Conservation (phyloP, 352 stramenopile genomes). For the Bremia lactucae region DNA sequence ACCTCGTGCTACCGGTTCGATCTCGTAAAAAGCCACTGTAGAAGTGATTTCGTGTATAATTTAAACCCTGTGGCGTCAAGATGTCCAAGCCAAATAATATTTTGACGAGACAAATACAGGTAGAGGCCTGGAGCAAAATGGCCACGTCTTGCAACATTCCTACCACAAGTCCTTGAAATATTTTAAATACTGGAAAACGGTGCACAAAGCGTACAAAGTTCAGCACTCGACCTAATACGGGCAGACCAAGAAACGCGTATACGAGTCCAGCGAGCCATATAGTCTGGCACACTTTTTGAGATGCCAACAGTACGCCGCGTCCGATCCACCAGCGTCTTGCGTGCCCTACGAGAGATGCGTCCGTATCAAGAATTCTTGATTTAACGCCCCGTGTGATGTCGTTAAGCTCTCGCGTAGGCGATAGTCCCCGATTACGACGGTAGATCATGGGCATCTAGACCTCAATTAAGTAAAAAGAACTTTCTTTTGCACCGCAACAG, state of each 20-base stretch:
- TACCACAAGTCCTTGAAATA: constrained; percentile 35
- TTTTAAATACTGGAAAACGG: constrained; percentile 32
- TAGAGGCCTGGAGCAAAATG: constrained; percentile 51
- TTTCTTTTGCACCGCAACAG: not conserved
- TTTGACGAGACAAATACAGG: constrained; percentile 59
- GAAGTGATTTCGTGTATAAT: constrained; percentile 15
- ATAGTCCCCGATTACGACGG: constrained; percentile 35
- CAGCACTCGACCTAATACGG: constrained; percentile 46
- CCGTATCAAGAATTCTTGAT: constrained; percentile 7
- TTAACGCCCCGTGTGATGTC: constrained; percentile 15
- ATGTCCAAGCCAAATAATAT: constrained; percentile 33
- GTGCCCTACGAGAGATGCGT: constrained; percentile 16
- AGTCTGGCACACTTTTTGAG: constrained; percentile 41
- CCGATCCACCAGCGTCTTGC: constrained; percentile 22
- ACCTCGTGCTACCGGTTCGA: constrained; percentile 19
- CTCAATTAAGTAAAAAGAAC: constrained; percentile 1
- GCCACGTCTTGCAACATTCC: constrained; percentile 49
- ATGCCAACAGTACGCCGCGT: constrained; percentile 16
- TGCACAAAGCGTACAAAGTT: constrained; percentile 52
- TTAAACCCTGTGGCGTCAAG: constrained; percentile 9
- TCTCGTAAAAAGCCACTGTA: constrained; percentile 26
- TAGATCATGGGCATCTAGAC: constrained; percentile 47
- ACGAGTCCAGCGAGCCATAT: constrained; percentile 57
- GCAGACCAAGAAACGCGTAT: constrained; percentile 55
- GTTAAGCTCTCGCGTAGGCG: constrained; percentile 16